Evolutionary conservation across 1,284 basidiomycete species (phyloP).

Genomic region (Calocybe gambosa): DNA sequence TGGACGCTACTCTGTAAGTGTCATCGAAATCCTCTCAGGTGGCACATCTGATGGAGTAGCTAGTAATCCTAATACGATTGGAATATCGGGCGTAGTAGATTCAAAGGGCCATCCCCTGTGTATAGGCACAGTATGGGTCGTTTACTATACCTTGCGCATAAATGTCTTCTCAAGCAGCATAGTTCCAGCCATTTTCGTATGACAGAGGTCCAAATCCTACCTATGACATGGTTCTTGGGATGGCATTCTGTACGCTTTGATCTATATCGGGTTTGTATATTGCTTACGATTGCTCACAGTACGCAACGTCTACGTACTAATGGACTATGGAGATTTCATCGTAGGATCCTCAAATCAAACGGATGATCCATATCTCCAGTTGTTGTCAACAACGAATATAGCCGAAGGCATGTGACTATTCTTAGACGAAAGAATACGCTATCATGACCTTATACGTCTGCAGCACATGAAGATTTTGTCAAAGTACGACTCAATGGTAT

Average conservation of each 20-base stretch:
- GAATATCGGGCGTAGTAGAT: conserved; percentile 25
- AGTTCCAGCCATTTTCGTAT: conserved; percentile 48
- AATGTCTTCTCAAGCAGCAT: conserved; percentile 5
- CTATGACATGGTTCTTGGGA: conserved; percentile 46
- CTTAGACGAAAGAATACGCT: neutral
- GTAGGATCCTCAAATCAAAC: conserved; percentile 27
- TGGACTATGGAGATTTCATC: conserved; percentile 58
- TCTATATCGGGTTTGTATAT: conserved; percentile 4
- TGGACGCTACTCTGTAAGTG: conserved; percentile 45
- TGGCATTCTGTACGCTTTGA: conserved; percentile 44
- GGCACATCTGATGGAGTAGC: neutral
- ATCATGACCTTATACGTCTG: neutral
- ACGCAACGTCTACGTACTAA: conserved; percentile 49
- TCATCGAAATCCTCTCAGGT: neutral
- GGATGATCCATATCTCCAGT: conserved; percentile 51
- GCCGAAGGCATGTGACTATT: conserved; percentile 23
- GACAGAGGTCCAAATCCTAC: conserved; percentile 26
- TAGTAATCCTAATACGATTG: conserved; percentile 26
- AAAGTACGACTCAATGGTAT: conserved; percentile 40
- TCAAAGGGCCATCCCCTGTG: conserved; percentile 32
- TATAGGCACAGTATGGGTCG: conserved; percentile 40
- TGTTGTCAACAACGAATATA: conserved; percentile 46
- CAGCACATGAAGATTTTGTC: conserved; percentile 47
- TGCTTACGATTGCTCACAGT: conserved; percentile 26
- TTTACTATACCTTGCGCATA: conserved; percentile 1